phyloP scores from a whole-genome alignment of 108 stramenopile genomes.

The Conticribra weissflogii region DNA sequence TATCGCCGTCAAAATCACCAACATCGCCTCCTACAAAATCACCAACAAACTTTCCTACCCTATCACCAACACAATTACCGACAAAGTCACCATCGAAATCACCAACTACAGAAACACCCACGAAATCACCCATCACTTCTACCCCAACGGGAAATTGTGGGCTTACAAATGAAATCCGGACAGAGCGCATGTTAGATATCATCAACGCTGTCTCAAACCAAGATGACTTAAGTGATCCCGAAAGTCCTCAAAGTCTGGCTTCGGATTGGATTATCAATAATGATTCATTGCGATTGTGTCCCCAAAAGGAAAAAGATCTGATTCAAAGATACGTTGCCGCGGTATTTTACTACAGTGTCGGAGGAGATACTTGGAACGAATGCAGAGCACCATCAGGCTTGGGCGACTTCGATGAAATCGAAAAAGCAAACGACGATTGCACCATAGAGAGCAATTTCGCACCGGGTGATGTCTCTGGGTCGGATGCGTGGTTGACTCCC shows the following conservation, averaged over 20 bases:
- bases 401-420: constrained; percentile 29
- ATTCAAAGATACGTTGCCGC: constrained; percentile 64
- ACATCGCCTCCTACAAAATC: constrained; percentile 6
- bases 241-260: constrained; percentile 56
- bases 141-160: constrained; percentile 48
- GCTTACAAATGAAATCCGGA: constrained; percentile 33
- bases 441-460: constrained; percentile 16
- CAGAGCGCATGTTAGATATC: constrained; percentile 32
- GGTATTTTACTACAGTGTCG: constrained; percentile 38
- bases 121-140: constrained; percentile 3
- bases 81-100: not conserved
- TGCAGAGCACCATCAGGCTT: constrained; percentile 56
- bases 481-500: constrained; percentile 65
- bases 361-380: constrained; percentile 46
- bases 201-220: constrained; percentile 34
- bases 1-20: constrained; percentile 10
- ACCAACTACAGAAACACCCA: constrained; percentile 2
- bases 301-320: constrained; percentile 39
- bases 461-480: constrained; percentile 10
- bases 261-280: constrained; percentile 53
- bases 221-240: constrained; percentile 28
- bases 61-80: constrained; percentile 8
- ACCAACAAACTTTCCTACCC: constrained; percentile 11
- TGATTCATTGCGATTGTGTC: constrained; percentile 56
- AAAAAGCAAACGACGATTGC: constrained; percentile 54